Percentiles rank a stretch among this genome's conserved stretches.
phyloP scores from a whole-genome alignment of 345 rosid genomes.

The Trapa bicornis region DNA sequence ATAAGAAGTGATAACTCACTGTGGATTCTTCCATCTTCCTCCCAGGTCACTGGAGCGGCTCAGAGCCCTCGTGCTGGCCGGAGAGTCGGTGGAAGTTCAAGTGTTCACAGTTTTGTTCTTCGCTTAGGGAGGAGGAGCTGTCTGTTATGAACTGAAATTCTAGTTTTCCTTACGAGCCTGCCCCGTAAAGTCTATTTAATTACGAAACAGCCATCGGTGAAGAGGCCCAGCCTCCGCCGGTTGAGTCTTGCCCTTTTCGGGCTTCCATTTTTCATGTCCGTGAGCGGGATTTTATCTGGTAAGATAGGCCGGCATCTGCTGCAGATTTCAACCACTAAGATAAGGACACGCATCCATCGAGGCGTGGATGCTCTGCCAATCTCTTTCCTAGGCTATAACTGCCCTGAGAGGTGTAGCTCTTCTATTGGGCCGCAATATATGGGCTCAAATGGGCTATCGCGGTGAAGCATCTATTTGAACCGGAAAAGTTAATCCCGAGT shows the following conservation, averaged over 20 bases:
- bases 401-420: too few relatives aligned
- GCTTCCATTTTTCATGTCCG: not conserved
- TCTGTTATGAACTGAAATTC: constrained; percentile 70
- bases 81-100: not conserved
- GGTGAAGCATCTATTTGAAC: not conserved
- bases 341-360: not conserved
- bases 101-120: constrained; percentile 9
- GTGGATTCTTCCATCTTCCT: constrained; percentile 1
- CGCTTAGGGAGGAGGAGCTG: constrained; percentile 29
- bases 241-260: not conserved
- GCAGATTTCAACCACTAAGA: not conserved
- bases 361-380: too few relatives aligned
- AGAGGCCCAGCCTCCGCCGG: not conserved
- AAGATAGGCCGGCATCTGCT: not conserved
- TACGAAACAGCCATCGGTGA: constrained; percentile 13
- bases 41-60: not conserved
- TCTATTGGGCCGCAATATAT: too few relatives aligned
- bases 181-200: constrained; percentile 18
- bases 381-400: too few relatives aligned
- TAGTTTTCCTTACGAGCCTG: constrained; percentile 5
- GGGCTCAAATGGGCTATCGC: not conserved
- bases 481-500: not conserved
- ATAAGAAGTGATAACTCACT: not conserved
- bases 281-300: not conserved
- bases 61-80: not conserved